Evolutionary conservation across 2,329 filamentous ascomycete genomes (phyloP), one percentile per base, ranked within the genome.

Genomic region (Dendryphion nanum): DNA sequence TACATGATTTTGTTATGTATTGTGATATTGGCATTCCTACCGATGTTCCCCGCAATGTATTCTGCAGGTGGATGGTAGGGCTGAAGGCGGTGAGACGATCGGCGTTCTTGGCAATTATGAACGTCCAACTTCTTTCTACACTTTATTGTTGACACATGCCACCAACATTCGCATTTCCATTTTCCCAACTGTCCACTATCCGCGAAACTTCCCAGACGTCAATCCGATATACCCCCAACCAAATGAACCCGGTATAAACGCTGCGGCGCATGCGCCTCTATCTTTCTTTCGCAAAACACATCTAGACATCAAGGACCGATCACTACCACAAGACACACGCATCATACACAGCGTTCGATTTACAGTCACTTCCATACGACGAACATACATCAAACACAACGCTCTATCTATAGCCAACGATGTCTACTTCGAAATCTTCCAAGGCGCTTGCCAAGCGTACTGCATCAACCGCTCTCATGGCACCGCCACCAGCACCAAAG

Each of bases 401-500:
- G n/a, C 8, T 38, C 30, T n/a, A n/a, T n/a, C n/a, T n/a, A n/a
- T n/a, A n/a, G n/a, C n/a, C n/a, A n/a, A 47, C 30, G 43, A 64
- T 62, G 58, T 39, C 50, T 5, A 41, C 42, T 20, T 41, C 48
- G 21, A 23, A 47, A 5, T 69, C 63, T 13, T 80, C 82, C 5
- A 77, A 66, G 35, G 78, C 83, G 43, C 75, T 93, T 42, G 72
- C 82, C 39, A 89, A 89, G 69, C 76, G 82, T 47, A 73, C 75
- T 40, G 64, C 67, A 28, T 83, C 88, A 41, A 77, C 72, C 18
- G 81, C 86, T 38, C 71, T 94, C 37, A 97, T 96, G 89, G 85
- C 88, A 13, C 89, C 90, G 8, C 90, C 91, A 5, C 88, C 89
- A 4, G 77, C 82, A 0, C 74, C 83, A 29, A 97, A 95, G 66